Conservation (phyloP, 2,329 filamentous ascomycete genomes). For the Penicillium sp. region DNA sequence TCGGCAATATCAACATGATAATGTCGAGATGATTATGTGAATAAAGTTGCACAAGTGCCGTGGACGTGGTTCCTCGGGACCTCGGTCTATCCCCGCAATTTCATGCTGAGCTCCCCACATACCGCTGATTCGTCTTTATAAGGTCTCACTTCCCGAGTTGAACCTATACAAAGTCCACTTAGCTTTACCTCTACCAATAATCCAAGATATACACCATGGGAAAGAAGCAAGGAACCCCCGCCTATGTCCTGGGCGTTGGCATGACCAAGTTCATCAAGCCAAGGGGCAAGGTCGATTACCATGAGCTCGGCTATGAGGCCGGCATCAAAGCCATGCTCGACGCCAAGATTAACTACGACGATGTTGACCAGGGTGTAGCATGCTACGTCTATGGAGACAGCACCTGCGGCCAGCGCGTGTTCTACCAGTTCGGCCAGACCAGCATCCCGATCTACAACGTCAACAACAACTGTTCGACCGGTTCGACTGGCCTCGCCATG, state of each 20-base stretch:
- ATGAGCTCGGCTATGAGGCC: constrained; percentile 89
- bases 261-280: constrained; percentile 99
- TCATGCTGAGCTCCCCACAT: constrained; percentile 12
- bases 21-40: not conserved
- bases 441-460: constrained; percentile 95
- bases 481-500: constrained; percentile 86
- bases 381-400: constrained; percentile 98
- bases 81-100: constrained; percentile 33
- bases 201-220: constrained; percentile 44
- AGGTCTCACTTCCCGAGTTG: not conserved
- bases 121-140: constrained; percentile 2
- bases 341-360: constrained; percentile 85
- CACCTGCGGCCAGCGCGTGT: constrained; percentile 91
- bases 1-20: not conserved
- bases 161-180: not conserved
- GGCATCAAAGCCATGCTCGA: constrained; percentile 80
- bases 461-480: constrained; percentile 98
- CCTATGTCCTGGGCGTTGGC: constrained; percentile 93
- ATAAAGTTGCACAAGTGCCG: constrained; percentile 3
- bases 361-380: constrained; percentile 91
- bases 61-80: constrained; percentile 29
- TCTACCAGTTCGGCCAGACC: constrained; percentile 98
- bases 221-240: constrained; percentile 51
- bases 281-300: constrained; percentile 88
- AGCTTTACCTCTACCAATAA: not conserved